Evolutionary conservation across 2,329 filamentous ascomycete species (phyloP).

Genomic region (Fusarium brachygibbosum): DNA sequence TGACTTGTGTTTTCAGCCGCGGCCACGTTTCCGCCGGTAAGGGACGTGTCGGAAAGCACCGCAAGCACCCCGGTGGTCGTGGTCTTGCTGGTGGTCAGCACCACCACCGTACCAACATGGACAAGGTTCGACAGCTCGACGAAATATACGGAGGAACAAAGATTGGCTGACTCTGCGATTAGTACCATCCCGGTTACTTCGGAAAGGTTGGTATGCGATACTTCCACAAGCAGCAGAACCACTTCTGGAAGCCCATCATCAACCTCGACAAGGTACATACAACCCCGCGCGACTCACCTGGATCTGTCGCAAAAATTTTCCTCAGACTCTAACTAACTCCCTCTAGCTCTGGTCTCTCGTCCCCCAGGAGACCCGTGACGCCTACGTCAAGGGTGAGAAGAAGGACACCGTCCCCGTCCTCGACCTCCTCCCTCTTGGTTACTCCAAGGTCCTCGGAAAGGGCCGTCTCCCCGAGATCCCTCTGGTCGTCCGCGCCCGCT

Average conservation of each 20-base stretch:
- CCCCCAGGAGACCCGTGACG: constrained; percentile 90
- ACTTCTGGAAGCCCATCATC: constrained; percentile 98
- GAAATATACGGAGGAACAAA: no score
- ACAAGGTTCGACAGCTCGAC: constrained; percentile 62
- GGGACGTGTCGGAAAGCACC: constrained; percentile 98
- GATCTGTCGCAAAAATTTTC: neutral
- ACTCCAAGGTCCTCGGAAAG: constrained; percentile 99
- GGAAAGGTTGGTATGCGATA: constrained; percentile 95
- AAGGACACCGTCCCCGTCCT: constrained; percentile 96
- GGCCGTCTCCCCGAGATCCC: constrained; percentile 94
- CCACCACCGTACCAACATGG: constrained; percentile 74
- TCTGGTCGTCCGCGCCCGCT: constrained; percentile 93
- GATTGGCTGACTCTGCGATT: no score
- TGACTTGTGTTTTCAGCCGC: constrained; percentile 71
- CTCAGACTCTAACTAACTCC: constrained; percentile 48
- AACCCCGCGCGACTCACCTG: constrained; percentile 18
- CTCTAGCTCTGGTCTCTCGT: constrained; percentile 92
- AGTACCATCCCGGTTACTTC: constrained; percentile 98
- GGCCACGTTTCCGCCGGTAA: constrained; percentile 98
- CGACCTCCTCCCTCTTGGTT: constrained; percentile 96
- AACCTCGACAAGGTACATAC: constrained; percentile 93
- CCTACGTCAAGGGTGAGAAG: constrained; percentile 85
- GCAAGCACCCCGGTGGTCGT: constrained; percentile 89
- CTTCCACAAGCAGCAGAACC: constrained; percentile 96
- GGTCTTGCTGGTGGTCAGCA: constrained; percentile 98